phyloP scores from a whole-genome alignment of 2,329 filamentous ascomycete genomes.

The Claviceps pusilla region DNA sequence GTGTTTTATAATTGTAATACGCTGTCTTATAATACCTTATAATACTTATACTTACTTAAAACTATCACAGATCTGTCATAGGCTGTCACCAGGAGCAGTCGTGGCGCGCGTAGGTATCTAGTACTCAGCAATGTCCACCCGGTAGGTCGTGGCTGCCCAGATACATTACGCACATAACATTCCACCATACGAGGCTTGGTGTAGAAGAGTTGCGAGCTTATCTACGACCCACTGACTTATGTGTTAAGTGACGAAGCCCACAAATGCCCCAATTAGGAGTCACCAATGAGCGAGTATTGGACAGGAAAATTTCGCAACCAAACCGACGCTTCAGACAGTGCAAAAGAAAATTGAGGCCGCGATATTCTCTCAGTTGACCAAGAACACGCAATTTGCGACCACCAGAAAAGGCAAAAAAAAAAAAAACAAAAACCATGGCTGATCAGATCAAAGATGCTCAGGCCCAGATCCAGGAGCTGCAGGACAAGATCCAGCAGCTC shows the following conservation, averaged over 20 bases:
- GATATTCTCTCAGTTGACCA: neutral
- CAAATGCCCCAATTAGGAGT: neutral
- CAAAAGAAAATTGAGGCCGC: neutral
- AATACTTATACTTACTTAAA: no score
- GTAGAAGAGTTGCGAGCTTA: no score
- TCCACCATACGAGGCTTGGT: no score
- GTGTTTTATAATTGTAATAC: no score
- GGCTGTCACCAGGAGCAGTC: no score
- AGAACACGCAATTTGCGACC: neutral
- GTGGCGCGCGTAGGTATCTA: no score
- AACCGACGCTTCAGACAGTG: neutral
- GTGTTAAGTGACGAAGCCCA: neutral
- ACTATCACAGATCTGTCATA: no score
- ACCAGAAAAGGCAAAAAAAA: neutral
- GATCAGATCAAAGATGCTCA: slow-evolving; percentile 3
- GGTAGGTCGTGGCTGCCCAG: no score
- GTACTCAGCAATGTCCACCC: no score
- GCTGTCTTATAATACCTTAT: no score
- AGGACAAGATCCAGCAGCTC: slow-evolving; percentile 5
- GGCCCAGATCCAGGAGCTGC: slow-evolving; percentile 6
- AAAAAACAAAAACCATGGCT: neutral
- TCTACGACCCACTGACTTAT: no score
- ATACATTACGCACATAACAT: no score
- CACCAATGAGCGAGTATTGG: neutral
- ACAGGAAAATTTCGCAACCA: neutral